Conservation (phyloP, 192 early-diverging fungal genomes). For the Phycomyces blakesleeanus region DNA sequence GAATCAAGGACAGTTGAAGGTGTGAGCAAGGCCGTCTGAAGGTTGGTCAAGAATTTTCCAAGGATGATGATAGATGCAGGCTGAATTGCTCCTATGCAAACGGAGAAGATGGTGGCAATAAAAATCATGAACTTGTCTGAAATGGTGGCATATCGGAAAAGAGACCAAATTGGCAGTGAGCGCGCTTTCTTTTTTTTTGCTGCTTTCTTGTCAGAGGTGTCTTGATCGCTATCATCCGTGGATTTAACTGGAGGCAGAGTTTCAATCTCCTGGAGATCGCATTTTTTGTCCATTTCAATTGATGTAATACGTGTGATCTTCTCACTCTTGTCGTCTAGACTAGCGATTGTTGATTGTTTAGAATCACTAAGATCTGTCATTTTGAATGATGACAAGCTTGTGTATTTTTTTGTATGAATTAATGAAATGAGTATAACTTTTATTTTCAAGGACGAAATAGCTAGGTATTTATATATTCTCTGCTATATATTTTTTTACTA, state of each 20-base stretch:
- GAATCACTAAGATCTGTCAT: too few relatives aligned
- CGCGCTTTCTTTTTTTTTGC: conserved; percentile 42
- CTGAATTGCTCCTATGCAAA: conserved; percentile 27
- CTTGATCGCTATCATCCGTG: conserved; percentile 6
- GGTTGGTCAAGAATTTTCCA: conserved; percentile 23
- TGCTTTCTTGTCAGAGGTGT: conserved; percentile 14
- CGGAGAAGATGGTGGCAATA: conserved; percentile 13
- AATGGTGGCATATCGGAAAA: conserved; percentile 63
- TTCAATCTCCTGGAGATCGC: too few relatives aligned
- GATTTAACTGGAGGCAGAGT: background rate
- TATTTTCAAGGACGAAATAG: too few relatives aligned
- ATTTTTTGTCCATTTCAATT: too few relatives aligned
- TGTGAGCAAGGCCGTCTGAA: background rate
- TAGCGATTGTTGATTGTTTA: too few relatives aligned
- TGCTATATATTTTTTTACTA: too few relatives aligned
- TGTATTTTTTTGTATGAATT: too few relatives aligned
- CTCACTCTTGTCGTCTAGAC: too few relatives aligned
- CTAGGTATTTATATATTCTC: too few relatives aligned
- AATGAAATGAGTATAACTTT: too few relatives aligned
- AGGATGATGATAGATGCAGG: conserved; percentile 27
- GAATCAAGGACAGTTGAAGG: conserved; percentile 8
- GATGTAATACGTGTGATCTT: too few relatives aligned
- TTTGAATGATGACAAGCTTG: too few relatives aligned
- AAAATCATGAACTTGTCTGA: conserved; percentile 10
- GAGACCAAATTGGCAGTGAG: conserved; percentile 48